Percentiles rank a stretch among this genome's conserved stretches.
phyloP scores from a whole-genome alignment of 495 filamentous ascomycete species.

The Hypoxylon lienhwacheense region DNA sequence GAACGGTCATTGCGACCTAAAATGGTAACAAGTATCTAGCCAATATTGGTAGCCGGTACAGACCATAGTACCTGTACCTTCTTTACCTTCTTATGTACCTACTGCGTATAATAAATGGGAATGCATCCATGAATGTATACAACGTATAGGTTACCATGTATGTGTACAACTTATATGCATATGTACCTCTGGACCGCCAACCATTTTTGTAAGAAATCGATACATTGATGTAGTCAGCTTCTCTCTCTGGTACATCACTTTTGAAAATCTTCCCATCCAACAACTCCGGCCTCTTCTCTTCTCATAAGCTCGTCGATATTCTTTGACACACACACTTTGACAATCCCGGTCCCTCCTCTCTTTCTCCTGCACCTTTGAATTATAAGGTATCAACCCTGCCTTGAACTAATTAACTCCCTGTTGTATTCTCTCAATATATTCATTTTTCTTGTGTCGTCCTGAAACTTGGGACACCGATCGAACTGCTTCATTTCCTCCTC shows the following conservation, averaged over 20 bases:
- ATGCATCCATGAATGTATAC: too few relatives aligned
- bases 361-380: constrained; percentile 1
- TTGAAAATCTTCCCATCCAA: too few relatives aligned
- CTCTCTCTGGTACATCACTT: too few relatives aligned
- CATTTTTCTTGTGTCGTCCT: constrained; percentile 16
- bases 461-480: constrained; percentile 12
- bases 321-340: background rate
- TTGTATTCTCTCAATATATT: constrained; percentile 11
- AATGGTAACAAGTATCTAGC: too few relatives aligned
- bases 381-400: background rate
- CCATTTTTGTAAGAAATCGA: constrained; percentile 14
- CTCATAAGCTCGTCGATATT: constrained; percentile 11
- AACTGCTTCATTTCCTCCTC: constrained; percentile 13
- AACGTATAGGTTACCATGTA: too few relatives aligned
- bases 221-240: constrained; percentile 6
- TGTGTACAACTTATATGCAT: too few relatives aligned
- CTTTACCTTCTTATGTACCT: too few relatives aligned
- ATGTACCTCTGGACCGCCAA: constrained; percentile 16
- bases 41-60: too few relatives aligned
- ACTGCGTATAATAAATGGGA: too few relatives aligned
- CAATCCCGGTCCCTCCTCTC: background rate
- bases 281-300: constrained; percentile 5
- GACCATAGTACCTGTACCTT: too few relatives aligned
- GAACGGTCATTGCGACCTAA: constrained; percentile 11
- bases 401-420: constrained; percentile 14